Conservation (phyloP, 163 green algal species). For the Coccomyxa subellipsoidea region DNA sequence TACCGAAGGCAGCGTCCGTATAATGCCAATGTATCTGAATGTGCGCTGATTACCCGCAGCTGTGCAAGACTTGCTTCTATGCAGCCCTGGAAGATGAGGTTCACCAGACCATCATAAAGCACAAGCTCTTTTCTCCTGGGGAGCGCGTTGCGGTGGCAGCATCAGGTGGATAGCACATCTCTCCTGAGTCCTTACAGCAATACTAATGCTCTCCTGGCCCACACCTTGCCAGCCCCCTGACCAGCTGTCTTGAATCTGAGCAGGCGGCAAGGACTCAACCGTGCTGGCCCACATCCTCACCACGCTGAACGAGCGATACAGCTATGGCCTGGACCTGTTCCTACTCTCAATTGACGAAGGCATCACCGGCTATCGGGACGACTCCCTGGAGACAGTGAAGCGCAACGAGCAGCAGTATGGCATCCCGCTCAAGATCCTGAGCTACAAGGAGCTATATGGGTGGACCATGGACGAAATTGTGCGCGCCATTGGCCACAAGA, state of each 20-base stretch:
- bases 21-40: neutral
- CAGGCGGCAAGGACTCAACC: slow-evolving; percentile 93
- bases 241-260: neutral
- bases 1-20: neutral
- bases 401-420: slow-evolving; percentile 83
- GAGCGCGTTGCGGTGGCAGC: slow-evolving; percentile 89
- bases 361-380: slow-evolving; percentile 88
- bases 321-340: slow-evolving; percentile 88
- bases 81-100: slow-evolving; percentile 87
- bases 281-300: slow-evolving; percentile 95
- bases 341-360: slow-evolving; percentile 97
- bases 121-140: slow-evolving; percentile 76
- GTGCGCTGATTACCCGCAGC: slow-evolving; percentile 30
- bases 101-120: slow-evolving; percentile 80
- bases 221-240: too few species aligned
- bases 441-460: slow-evolving; percentile 95
- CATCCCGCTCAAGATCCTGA: slow-evolving; percentile 82
- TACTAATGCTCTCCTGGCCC: neutral
- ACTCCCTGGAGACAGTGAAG: slow-evolving; percentile 95
- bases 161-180: slow-evolving; percentile 39
- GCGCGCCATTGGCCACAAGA: slow-evolving; percentile 79
- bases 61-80: slow-evolving; percentile 95
- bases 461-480: slow-evolving; percentile 99
- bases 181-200: neutral
- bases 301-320: slow-evolving; percentile 83